Evolutionary conservation across 1,139 yeast species (phyloP).

Genomic region (Maudiozyma humilis): DNA sequence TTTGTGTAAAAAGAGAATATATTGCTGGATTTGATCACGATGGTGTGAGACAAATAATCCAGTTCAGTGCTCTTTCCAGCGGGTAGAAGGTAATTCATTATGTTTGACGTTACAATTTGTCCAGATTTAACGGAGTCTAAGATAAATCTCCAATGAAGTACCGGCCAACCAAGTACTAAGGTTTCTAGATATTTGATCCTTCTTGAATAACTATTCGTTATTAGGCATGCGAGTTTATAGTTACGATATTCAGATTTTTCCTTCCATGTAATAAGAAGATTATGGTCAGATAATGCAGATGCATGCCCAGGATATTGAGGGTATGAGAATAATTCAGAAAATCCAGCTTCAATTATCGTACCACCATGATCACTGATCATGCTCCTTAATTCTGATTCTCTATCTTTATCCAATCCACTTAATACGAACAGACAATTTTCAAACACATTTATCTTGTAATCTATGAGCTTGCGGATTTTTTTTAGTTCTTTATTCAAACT

Average conservation of each 20-base stretch:
- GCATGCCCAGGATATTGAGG: conserved; percentile 5
- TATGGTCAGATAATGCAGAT: neutral
- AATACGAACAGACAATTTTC: conserved; percentile 37
- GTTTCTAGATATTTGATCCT: conserved; percentile 78
- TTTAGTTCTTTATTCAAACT: too few relatives aligned
- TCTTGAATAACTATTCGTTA: conserved; percentile 51
- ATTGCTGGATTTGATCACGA: conserved; percentile 30
- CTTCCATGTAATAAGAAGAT: conserved; percentile 8
- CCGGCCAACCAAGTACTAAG: conserved; percentile 86
- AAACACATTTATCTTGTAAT: conserved; percentile 26
- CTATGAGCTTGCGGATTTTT: neutral
- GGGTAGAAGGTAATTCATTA: conserved; percentile 50
- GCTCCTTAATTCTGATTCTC: conserved; percentile 29
- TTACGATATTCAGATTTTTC: conserved; percentile 7
- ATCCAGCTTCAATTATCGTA: conserved; percentile 37
- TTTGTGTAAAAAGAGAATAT: conserved; percentile 30
- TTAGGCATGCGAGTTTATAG: conserved; percentile 52
- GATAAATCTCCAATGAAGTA: conserved; percentile 54
- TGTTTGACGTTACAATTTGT: conserved; percentile 30
- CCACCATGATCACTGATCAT: conserved; percentile 48
- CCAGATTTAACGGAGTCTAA: conserved; percentile 40
- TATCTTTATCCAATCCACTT: conserved; percentile 34
- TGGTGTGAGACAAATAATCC: conserved; percentile 15
- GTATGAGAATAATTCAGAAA: conserved; percentile 31
- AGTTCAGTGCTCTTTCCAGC: conserved; percentile 47